Base-by-base conservation (phyloP, 169 alveolate genomes). In the Cryptosporidium ryanae region DNA sequence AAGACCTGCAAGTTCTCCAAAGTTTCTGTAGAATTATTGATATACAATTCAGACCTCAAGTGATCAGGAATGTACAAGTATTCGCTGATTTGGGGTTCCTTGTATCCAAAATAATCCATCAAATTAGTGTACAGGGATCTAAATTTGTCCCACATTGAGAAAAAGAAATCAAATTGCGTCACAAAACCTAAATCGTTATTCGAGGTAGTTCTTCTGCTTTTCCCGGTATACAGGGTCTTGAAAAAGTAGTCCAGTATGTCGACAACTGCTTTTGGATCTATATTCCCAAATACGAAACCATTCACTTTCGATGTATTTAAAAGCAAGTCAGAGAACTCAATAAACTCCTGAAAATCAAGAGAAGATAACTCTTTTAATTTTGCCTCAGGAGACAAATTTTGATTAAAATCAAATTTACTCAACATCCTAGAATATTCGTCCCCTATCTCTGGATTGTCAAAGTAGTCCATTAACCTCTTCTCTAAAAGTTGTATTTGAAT, bases 201-300 rank as follows among this genome's bases (percentile, higher is more conserved):
- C 34, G 76, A 64, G 34, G 32, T 38, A 1, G 12, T 48, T 3
- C 34, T 64, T 32, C 44, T 13, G 15, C n/a, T 6, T 44, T 5
- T 23, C n/a, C 15, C 25, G 17, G 49, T n/a, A 1, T 59, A 31
- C 2, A 61, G 46, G 8, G 46, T 38, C 46, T 4, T 38, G 46
- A 38, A 38, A 18, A 76, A 55, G 8, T 43, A 2, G 1, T 61
- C 32, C 18, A 76, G 23, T 34, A 76, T 38, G 1, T 23, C 46
- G 8, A 31, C 10, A 4, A 65, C 48, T n/a, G 57, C 50, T 4
- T 32, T 6, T 8, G 71, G 71, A 38, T 12, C 61, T 13, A 59
- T 25, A 38, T 76, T 76, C 5, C 87, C 71, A 23, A 32, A 23
- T 21, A 76, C 8, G 25, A 76, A 59, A 12, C 68, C 87, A 23